Conservation (phyloP, 768 basidiomycete genomes). For the Lanmaoa pseudosensibilis region DNA sequence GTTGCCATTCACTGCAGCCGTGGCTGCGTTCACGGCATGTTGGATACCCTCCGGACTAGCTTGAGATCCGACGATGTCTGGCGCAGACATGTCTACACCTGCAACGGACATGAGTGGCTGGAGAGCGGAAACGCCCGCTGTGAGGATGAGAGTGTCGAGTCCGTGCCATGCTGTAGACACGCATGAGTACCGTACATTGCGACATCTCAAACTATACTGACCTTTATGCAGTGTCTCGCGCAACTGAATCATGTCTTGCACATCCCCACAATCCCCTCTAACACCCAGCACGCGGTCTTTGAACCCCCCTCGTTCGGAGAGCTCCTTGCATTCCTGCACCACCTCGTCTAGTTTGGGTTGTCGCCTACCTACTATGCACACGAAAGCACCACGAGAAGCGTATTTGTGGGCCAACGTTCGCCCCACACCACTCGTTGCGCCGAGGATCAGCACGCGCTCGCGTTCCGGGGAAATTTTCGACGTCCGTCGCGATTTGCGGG, state of each 20-base stretch:
- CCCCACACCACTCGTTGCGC: slow-evolving; percentile 85
- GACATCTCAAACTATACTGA: slow-evolving; percentile 23
- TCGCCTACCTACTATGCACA: slow-evolving; percentile 75
- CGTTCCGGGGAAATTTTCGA: slow-evolving; percentile 38
- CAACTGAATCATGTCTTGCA: slow-evolving; percentile 65
- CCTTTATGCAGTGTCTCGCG: slow-evolving; percentile 54
- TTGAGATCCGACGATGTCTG: slow-evolving; percentile 35
- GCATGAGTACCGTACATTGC: neutral
- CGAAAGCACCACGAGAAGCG: slow-evolving; percentile 68
- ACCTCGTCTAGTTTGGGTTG: slow-evolving; percentile 55
- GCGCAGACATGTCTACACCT: slow-evolving; percentile 43
- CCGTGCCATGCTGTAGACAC: slow-evolving; percentile 67
- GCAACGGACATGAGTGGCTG: slow-evolving; percentile 73
- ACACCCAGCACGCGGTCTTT: slow-evolving; percentile 46
- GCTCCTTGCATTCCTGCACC: slow-evolving; percentile 52
- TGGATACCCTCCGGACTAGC: slow-evolving; percentile 58
- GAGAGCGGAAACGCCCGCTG: slow-evolving; percentile 82
- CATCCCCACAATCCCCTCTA: slow-evolving; percentile 61
- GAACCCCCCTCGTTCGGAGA: slow-evolving; percentile 20
- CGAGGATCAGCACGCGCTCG: slow-evolving; percentile 80
- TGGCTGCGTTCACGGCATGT: slow-evolving; percentile 54
- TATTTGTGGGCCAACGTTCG: slow-evolving; percentile 68
- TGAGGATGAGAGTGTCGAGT: slow-evolving; percentile 78
- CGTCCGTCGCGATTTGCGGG: slow-evolving; percentile 29
- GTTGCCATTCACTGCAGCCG: slow-evolving; percentile 60